Evolutionary conservation across 1,139 yeast species (phyloP).

Genomic region (Magnusiomyces paraingens): DNA sequence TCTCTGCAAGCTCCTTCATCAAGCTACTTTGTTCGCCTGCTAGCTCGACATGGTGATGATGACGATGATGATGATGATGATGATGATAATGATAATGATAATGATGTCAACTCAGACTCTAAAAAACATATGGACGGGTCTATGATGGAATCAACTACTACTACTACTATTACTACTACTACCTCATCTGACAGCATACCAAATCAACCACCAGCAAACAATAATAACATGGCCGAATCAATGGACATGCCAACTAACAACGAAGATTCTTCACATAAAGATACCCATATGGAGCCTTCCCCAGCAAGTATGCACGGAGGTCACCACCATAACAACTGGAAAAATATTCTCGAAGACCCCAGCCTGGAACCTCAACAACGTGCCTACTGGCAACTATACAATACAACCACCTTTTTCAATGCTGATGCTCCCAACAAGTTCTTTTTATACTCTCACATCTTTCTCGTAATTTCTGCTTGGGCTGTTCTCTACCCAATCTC

Average conservation of each 20-base stretch:
- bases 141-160: no score
- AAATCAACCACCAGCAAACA: no score
- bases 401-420: conserved; percentile 72
- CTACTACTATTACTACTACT: not conserved
- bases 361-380: conserved; percentile 64
- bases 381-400: conserved; percentile 70
- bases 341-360: conserved; percentile 62
- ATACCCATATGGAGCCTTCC: conserved; percentile 25
- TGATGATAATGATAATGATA: not conserved
- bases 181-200: not conserved
- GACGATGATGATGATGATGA: not conserved
- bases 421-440: conserved; percentile 40
- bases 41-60: conserved; percentile 6
- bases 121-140: not conserved
- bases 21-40: not conserved
- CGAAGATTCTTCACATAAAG: not conserved
- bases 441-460: conserved; percentile 55
- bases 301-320: conserved; percentile 29
- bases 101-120: not conserved
- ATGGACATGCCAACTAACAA: not conserved
- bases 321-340: conserved; percentile 48
- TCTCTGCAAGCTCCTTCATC: not conserved
- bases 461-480: conserved; percentile 42
- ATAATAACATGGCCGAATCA: not conserved
- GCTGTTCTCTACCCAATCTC: conserved; percentile 63